A percentile compares a stretch with the other conserved stretches of the same genome.
Evolutionary conservation across 2,329 filamentous ascomycete species (phyloP).

Genomic region (Paecilomyces fulvus): DNA sequence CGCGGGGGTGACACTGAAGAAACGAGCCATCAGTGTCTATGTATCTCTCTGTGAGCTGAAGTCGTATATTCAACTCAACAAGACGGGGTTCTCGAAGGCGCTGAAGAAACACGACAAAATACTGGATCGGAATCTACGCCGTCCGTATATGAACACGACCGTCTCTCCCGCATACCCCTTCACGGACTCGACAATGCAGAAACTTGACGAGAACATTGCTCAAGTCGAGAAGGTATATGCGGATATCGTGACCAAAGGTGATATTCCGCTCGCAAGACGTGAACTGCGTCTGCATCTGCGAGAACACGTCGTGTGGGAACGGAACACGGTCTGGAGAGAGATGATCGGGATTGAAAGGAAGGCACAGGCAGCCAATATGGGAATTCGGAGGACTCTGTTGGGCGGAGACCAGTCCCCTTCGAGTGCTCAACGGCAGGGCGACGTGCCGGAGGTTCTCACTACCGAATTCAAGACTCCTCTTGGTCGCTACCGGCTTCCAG

Average conservation of each 20-base stretch:
- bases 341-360: conserved; percentile 97
- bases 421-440: conserved; percentile 70
- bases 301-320: conserved; percentile 97
- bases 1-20: conserved; percentile 78
- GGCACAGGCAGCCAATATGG: conserved; percentile 86
- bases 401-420: conserved; percentile 62
- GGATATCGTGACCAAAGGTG: conserved; percentile 71
- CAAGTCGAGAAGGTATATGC: conserved; percentile 75
- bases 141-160: conserved; percentile 62
- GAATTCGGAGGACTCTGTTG: conserved; percentile 66
- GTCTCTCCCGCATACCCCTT: conserved; percentile 81
- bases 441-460: conserved; percentile 58
- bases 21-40: conserved; percentile 77
- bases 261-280: conserved; percentile 65
- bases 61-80: conserved; percentile 91
- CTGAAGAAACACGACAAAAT: conserved; percentile 99
- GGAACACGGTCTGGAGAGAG: conserved; percentile 97
- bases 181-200: conserved; percentile 59
- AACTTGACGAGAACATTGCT: conserved; percentile 61
- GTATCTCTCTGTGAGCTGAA: conserved; percentile 92
- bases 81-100: conserved; percentile 92
- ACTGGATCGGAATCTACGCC: conserved; percentile 70
- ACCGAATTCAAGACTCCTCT: conserved; percentile 73
- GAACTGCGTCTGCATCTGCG: conserved; percentile 84
- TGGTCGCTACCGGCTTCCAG: conserved; percentile 65